Conservation (phyloP, 441 rosid genomes). For the Gossypium laxum region DNA sequence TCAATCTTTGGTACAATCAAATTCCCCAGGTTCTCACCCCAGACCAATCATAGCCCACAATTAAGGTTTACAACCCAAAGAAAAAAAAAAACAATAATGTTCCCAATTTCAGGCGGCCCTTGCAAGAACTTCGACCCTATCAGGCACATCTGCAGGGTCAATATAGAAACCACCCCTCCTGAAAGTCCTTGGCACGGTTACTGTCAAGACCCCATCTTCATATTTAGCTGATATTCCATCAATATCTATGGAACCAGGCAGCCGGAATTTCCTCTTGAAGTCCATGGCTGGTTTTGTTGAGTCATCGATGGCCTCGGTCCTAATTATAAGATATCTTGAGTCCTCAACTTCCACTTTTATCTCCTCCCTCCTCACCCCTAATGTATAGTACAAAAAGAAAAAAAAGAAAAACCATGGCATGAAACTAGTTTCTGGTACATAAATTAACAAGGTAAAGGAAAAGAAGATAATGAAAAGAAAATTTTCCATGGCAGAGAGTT, state of each 20-base stretch:
- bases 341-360: slow-evolving; percentile 71
- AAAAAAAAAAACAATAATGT: neutral
- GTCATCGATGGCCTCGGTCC: slow-evolving; percentile 41
- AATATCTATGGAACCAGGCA: slow-evolving; percentile 43
- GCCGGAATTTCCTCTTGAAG: slow-evolving; percentile 60
- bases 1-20: neutral
- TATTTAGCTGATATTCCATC: slow-evolving; percentile 54
- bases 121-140: slow-evolving; percentile 49
- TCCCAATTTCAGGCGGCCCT: slow-evolving; percentile 53
- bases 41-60: neutral
- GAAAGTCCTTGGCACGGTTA: slow-evolving; percentile 45
- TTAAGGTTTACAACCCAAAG: neutral
- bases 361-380: slow-evolving; percentile 72
- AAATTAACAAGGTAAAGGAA: slow-evolving; percentile 5
- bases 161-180: slow-evolving; percentile 34
- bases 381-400: neutral
- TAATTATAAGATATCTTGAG: slow-evolving; percentile 48
- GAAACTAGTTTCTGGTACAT: neutral
- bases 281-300: slow-evolving; percentile 32
- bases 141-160: slow-evolving; percentile 43
- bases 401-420: slow-evolving; percentile 5
- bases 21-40: neutral
- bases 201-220: slow-evolving; percentile 61
- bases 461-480: neutral
- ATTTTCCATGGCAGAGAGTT: neutral